Evolutionary conservation across 495 filamentous ascomycete genomes (phyloP).

Genomic region (Aspergillus leporis): DNA sequence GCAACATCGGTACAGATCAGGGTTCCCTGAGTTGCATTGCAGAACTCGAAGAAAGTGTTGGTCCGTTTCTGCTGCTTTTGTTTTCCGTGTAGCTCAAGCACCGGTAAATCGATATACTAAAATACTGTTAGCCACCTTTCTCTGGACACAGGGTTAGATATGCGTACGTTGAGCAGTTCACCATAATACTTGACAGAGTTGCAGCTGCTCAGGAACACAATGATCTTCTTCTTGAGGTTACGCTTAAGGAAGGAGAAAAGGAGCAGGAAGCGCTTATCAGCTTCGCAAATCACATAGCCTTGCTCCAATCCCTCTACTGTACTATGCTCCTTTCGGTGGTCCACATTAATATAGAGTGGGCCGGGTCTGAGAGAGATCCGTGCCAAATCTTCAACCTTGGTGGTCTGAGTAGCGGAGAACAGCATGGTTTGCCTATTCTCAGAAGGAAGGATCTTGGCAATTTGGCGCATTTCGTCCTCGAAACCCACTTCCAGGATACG

Average conservation of each 20-base stretch:
- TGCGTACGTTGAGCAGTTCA: conserved; percentile 71
- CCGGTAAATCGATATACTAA: conserved; percentile 85
- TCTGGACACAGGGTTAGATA: not conserved
- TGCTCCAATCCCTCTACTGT: conserved; percentile 94
- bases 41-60: conserved; percentile 98
- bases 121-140: not conserved
- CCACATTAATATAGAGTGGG: conserved; percentile 94
- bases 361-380: conserved; percentile 89
- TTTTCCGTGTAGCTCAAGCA: conserved; percentile 77
- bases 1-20: conserved; percentile 97
- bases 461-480: conserved; percentile 97
- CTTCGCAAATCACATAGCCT: conserved; percentile 90
- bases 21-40: conserved; percentile 86
- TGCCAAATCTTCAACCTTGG: conserved; percentile 95
- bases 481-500: conserved; percentile 96
- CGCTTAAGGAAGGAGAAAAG: conserved; percentile 96
- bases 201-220: conserved; percentile 95
- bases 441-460: conserved; percentile 90
- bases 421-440: conserved; percentile 93
- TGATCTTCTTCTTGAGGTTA: conserved; percentile 90
- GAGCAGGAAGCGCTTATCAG: conserved; percentile 89
- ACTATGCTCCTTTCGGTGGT: conserved; percentile 71
- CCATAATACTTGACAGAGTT: conserved; percentile 93
- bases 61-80: conserved; percentile 98
- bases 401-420: conserved; percentile 97